Conservation (phyloP, 2,329 filamentous ascomycete species). For the Fusarium cyanostomum region DNA sequence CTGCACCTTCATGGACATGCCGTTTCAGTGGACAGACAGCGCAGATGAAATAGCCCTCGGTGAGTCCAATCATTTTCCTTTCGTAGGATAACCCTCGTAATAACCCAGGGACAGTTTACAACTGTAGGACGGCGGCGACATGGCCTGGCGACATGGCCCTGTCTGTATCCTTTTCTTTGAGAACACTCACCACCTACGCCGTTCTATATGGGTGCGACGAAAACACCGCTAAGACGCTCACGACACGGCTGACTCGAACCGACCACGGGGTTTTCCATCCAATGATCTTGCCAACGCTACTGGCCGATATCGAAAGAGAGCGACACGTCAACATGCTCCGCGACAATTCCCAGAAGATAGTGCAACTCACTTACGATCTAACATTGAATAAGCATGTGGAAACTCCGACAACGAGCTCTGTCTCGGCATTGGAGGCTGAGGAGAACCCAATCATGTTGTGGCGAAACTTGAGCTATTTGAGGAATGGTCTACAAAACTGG, state of each 20-base stretch:
- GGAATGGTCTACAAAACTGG: slow-evolving; percentile 4
- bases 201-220: slow-evolving; percentile 8
- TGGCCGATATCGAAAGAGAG: slow-evolving; percentile 1
- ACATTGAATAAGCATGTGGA: neutral
- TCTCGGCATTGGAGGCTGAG: fast-evolving
- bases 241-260: neutral
- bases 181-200: neutral
- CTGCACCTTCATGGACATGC: neutral
- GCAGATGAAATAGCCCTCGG: neutral
- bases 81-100: fast-evolving
- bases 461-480: neutral
- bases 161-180: neutral
- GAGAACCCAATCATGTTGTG: neutral
- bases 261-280: neutral
- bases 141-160: slow-evolving; percentile 3
- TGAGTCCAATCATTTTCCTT: fast-evolving
- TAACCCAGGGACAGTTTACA: neutral
- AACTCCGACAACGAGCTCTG: fast-evolving
- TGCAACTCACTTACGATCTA: neutral
- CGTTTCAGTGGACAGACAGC: neutral
- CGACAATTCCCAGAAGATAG: neutral
- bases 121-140: neutral
- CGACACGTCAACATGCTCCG: neutral
- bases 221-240: neutral
- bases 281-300: neutral